phyloP scores from a whole-genome alignment of 345 rosid genomes.

The Eutrema yunnanense region DNA sequence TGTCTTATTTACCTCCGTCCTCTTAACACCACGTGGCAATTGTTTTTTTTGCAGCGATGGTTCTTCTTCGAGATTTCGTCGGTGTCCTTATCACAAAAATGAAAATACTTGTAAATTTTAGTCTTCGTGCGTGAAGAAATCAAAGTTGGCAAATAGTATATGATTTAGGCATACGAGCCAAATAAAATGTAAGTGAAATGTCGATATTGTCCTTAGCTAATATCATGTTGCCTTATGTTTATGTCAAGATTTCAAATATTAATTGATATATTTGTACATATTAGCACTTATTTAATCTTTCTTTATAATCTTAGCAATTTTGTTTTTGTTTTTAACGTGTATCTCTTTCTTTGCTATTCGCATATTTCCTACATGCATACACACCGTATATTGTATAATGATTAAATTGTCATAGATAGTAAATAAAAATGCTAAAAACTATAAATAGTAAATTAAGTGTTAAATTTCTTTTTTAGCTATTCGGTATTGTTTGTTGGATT shows the following conservation, averaged over 20 bases:
- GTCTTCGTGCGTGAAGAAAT: background rate
- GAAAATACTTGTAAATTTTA: background rate
- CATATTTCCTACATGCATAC: too few relatives aligned
- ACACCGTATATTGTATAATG: too few relatives aligned
- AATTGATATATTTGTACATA: too few relatives aligned
- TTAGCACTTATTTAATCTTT: too few relatives aligned
- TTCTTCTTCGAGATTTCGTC: slow-evolving; percentile 17
- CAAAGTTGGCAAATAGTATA: background rate
- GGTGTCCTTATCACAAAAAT: slow-evolving; percentile 18
- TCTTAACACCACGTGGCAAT: background rate
- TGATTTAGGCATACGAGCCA: background rate
- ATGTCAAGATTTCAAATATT: background rate
- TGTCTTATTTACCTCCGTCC: slow-evolving; percentile 7
- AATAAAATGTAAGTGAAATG: background rate
- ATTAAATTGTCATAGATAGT: too few relatives aligned
- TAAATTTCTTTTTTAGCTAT: too few relatives aligned
- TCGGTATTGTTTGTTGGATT: too few relatives aligned
- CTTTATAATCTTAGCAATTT: too few relatives aligned
- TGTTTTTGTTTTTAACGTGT: too few relatives aligned
- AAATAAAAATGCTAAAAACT: too few relatives aligned
- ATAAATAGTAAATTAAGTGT: too few relatives aligned
- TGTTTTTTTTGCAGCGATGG: background rate
- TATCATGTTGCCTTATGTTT: background rate
- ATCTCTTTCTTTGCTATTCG: too few relatives aligned
- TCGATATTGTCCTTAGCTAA: background rate